A percentile compares a stretch with the other conserved stretches of the same genome.
Evolutionary conservation across 805 yeast genomes (phyloP).

Genomic region (Yarrowia osloensis): DNA sequence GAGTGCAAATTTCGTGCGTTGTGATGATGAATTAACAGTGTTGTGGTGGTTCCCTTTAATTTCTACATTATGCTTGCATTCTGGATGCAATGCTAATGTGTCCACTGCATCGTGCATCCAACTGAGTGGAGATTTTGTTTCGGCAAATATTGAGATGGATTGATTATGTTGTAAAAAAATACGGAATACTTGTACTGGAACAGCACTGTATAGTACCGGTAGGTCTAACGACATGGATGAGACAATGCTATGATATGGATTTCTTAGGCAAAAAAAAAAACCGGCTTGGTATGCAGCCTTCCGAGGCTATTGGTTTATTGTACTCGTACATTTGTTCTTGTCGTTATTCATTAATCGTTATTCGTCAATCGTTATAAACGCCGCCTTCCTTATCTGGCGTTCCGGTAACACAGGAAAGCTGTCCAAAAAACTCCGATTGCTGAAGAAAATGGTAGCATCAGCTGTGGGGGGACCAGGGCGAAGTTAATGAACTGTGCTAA

Average conservation of each 20-base stretch:
- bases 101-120: background rate
- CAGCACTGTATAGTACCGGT: too few relatives aligned
- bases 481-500: slow-evolving; percentile 78
- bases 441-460: slow-evolving; percentile 90
- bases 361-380: background rate
- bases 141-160: too few relatives aligned
- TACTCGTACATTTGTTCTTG: too few relatives aligned
- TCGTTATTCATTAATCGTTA: background rate
- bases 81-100: background rate
- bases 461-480: slow-evolving; percentile 68
- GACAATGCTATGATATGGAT: too few relatives aligned
- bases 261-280: too few relatives aligned
- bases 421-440: slow-evolving; percentile 91
- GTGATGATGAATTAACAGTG: background rate
- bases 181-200: too few relatives aligned
- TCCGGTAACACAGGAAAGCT: slow-evolving; percentile 61
- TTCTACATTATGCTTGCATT: background rate
- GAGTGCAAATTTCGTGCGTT: background rate
- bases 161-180: too few relatives aligned
- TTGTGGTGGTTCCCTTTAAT: background rate
- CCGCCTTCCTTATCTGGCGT: slow-evolving; percentile 48
- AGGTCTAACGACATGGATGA: too few relatives aligned
- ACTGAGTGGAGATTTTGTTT: too few relatives aligned
- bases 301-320: too few relatives aligned
- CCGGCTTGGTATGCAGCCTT: too few relatives aligned